Conservation (phyloP, 192 early-diverging fungal genomes). For the Coemansia brasiliensis region DNA sequence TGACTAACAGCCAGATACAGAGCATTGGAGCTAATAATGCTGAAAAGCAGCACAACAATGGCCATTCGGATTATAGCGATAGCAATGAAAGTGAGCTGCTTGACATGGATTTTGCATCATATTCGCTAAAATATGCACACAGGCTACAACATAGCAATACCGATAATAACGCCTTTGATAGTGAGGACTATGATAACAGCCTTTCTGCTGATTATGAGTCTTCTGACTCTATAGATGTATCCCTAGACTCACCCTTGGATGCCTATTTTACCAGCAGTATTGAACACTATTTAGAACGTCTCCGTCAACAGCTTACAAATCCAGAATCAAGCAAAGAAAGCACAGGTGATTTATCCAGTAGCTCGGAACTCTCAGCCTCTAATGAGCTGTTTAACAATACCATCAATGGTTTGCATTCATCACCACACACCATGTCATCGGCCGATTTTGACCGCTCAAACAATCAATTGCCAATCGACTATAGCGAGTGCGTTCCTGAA, state of each 20-base stretch:
- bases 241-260: slow-evolving; percentile 24
- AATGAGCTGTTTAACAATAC: not conserved
- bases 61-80: not conserved
- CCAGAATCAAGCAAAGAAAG: not conserved
- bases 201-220: slow-evolving; percentile 24
- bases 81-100: slow-evolving; percentile 7
- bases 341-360: not conserved
- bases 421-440: slow-evolving; percentile 36
- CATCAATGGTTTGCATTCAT: slow-evolving; percentile 14
- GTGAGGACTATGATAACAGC: slow-evolving; percentile 2
- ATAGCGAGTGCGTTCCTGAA: slow-evolving; percentile 9
- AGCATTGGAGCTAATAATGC: too few species aligned
- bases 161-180: too few species aligned
- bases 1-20: not conserved
- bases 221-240: slow-evolving; percentile 28
- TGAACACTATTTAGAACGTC: slow-evolving; percentile 43
- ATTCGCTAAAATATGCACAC: not conserved
- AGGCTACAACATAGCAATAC: not conserved
- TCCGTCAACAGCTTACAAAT: slow-evolving; percentile 30
- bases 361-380: not conserved
- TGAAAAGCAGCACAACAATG: too few species aligned
- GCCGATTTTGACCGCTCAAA: not conserved
- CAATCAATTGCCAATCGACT: not conserved
- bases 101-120: slow-evolving; percentile 19
- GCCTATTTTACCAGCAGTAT: slow-evolving; percentile 38